Evolutionary conservation across 768 basidiomycete species (phyloP).

Genomic region (Russula sp.): DNA sequence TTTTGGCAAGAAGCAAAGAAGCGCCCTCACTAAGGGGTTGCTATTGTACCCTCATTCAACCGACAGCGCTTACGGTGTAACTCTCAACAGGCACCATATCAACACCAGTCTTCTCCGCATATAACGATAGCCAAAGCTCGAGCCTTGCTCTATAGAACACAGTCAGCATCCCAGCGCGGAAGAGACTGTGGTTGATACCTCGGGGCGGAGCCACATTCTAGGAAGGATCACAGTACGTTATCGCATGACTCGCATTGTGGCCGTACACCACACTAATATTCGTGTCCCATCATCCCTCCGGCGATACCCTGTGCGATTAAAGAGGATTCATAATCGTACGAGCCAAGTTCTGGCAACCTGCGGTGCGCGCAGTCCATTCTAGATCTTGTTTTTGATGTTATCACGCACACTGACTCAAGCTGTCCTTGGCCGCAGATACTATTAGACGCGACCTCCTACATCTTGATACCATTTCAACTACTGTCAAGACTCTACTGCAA

Average conservation of each 20-base stretch:
- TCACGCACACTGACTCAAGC: neutral
- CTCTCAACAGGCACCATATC: neutral
- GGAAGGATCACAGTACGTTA: neutral
- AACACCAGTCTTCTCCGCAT: neutral
- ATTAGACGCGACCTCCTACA: neutral
- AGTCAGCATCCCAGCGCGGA: neutral
- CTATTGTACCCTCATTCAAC: slow-evolving; percentile 2
- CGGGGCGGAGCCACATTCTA: neutral
- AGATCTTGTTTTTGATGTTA: slow-evolving; percentile 3
- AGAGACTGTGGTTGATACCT: neutral
- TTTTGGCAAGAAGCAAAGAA: neutral
- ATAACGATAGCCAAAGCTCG: neutral
- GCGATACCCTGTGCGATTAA: neutral
- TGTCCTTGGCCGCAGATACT: neutral
- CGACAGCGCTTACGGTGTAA: slow-evolving; percentile 4
- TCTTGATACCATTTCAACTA: neutral
- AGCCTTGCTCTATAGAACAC: neutral
- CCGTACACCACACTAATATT: neutral
- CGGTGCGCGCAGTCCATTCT: slow-evolving; percentile 1
- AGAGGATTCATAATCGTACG: slow-evolving; percentile 1
- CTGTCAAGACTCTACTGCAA: neutral
- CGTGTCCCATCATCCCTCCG: neutral
- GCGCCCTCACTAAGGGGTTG: slow-evolving; percentile 4
- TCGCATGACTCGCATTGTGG: neutral
- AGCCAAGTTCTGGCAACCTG: neutral